A percentile compares a stretch with the other conserved stretches of the same genome.
Evolutionary conservation across 2,329 filamentous ascomycete species (phyloP).

Genomic region (Diaporthe nobilis): DNA sequence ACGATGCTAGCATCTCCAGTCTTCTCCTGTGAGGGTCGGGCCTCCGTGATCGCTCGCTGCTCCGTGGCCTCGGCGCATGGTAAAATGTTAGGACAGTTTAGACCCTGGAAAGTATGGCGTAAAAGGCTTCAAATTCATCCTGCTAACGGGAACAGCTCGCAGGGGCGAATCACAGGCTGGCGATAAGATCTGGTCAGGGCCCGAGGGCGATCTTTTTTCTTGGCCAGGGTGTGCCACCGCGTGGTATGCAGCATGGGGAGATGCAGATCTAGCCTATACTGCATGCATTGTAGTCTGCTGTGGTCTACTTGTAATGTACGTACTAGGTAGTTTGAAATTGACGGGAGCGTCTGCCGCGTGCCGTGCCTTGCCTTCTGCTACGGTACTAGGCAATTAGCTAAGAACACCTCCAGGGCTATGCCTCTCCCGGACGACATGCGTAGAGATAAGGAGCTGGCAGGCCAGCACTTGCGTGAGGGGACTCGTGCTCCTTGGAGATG

Average conservation of each 20-base stretch:
- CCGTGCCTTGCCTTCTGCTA: conserved; percentile 11
- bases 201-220: conserved; percentile 17
- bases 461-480: neutral
- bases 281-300: neutral
- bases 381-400: conserved; percentile 5
- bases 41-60: conserved; percentile 30
- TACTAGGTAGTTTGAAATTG: too few species aligned
- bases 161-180: conserved; percentile 35
- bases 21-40: neutral
- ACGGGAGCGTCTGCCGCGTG: conserved; percentile 7
- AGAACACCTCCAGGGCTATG: neutral
- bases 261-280: neutral
- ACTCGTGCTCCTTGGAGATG: neutral
- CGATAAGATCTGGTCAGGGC: conserved; percentile 36
- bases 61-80: neutral
- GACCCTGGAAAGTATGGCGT: conserved; percentile 35
- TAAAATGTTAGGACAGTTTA: neutral
- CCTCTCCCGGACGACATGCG: neutral
- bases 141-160: conserved; percentile 23
- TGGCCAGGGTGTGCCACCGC: neutral
- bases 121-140: conserved; percentile 39
- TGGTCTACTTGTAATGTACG: neutral
- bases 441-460: conserved; percentile 11
- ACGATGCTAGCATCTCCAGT: conserved; percentile 21
- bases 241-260: conserved; percentile 21